Base-by-base conservation (phyloP, 2,329 filamentous ascomycete species). In the Westerdykella sp. region DNA sequence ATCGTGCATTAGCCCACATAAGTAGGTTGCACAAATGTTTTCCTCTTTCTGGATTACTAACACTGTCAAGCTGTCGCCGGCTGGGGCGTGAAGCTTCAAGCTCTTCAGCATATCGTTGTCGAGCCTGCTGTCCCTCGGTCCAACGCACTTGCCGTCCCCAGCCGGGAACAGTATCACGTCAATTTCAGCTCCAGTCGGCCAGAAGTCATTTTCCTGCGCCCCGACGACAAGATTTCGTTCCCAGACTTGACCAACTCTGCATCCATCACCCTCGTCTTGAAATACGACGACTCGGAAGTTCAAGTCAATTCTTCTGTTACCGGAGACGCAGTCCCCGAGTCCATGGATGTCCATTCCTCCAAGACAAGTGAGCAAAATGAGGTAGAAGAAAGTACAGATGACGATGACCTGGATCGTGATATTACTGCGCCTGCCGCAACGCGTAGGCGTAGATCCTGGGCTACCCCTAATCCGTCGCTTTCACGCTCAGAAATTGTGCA, bases 291-390 rank as follows among this genome's bases (percentile, higher is more conserved):
- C 5, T 42, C 56, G 0, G 53, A 63, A 40, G 47, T 63, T 12
- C 60, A 64, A 42, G 62, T 66, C 28, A 56, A 57, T 28, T 63
- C 62, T 1, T 63, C 62, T 5, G 54, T 43, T 22, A 39, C 53
- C n/a, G 51, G 46, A 14, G 51, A 54, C 9, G 43, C 18, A n/a
- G 43, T 48, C 12, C 37, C 21, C 7, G 35, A 50, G 6, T 35
- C 39, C 2, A 31, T 44, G 12, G 23, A 48, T 2, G 9, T 7
- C 25, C 3, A 28, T 15, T 9, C 32, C 7, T 9, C n/a, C n/a
- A 35, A 35, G n/a, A 9, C 6, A 35, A 35, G 32, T 35, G 32
- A 35, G 32, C 32, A 18, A 9, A 14, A 14, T 3, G 32, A 35
- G 14, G 12, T 14, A 15, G n/a, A 14, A 35, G 32, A 14, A 3